Conservation (phyloP, 208 protist species). For the Acanthamoeba castellanii region DNA sequence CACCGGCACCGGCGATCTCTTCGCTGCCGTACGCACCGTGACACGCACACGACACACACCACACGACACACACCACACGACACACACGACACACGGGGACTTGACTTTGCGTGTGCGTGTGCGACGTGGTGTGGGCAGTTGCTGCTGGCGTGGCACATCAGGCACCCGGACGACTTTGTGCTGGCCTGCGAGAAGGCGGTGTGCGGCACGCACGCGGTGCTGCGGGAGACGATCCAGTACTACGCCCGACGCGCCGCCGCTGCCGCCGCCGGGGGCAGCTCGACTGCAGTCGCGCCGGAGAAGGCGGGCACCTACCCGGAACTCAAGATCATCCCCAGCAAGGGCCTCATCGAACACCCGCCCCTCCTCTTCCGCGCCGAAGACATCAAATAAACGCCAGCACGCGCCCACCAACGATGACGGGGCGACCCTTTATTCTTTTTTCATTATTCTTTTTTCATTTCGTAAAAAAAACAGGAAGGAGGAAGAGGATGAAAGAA, state of each 20-base stretch:
- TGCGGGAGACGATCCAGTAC: constrained; percentile 63
- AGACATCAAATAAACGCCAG: background rate
- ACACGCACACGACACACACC: too few relatives aligned
- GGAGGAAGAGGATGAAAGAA: too few relatives aligned
- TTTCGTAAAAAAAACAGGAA: too few relatives aligned
- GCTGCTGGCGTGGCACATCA: constrained; percentile 68
- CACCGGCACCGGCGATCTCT: constrained; percentile 88
- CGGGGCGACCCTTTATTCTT: too few relatives aligned
- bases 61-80: too few relatives aligned
- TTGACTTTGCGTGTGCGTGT: too few relatives aligned
- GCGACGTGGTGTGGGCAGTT: background rate
- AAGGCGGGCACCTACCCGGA: background rate
- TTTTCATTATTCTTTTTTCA: too few relatives aligned
- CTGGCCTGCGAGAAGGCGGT: constrained; percentile 75
- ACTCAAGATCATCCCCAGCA: constrained; percentile 31
- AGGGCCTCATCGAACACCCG: background rate
- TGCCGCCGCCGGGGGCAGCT: background rate
- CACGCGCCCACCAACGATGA: too few relatives aligned
- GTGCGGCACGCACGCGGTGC: constrained; percentile 62
- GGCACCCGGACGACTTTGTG: constrained; percentile 54
- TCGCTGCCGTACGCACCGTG: constrained; percentile 56
- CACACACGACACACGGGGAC: too few relatives aligned
- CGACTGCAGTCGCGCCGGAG: background rate
- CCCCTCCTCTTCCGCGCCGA: constrained; percentile 7
- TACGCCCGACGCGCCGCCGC: background rate